Base-by-base conservation (phyloP, 306 rosid genomes). In the Mimosa pudica region DNA sequence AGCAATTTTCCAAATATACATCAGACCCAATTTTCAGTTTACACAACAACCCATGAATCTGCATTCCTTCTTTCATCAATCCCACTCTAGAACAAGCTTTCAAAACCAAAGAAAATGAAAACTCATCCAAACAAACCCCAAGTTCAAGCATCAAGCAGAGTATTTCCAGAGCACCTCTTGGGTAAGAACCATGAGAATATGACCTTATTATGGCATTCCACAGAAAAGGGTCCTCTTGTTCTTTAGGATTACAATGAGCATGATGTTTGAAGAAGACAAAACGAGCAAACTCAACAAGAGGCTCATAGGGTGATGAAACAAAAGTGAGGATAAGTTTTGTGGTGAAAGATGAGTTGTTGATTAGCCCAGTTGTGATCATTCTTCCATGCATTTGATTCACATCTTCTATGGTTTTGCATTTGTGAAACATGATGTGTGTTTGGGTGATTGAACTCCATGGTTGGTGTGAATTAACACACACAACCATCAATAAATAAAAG, bases 141-240 rank as follows among this genome's bases (percentile, higher is more conserved):
- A 79, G 81, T 83, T 89, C 87, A 67, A 90, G 87, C 96, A 92
- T 92, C 88, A 86, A 69, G 41, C 85, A 75, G 32, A 90, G 75
- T 65, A 90, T 18, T 36, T 75, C 33, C 65, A 92, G 60, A 75
- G 92, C 92, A 18, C 82, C 79, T 71, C 71, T 75, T 4, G 96
- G 96, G 44, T 90, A 89, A 67, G 51, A n/a, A 64, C 97, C 95
- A 61, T 90, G 93, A 76, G 97, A 92, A 44, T 87, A 86, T 49
- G 93, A 90, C 88, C 91, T 87, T 33, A 89, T 75, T 12, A 92
- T 77, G 63, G 92, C 89, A 75, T 92, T 92, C 97, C 96, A 92
- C 47, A 90, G 91, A 88, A 90, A 92, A 78, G 97, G 93, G 82
- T 90, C 93, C 17, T 52, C 76, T 60, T 68, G 80, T 3, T 83